Evolutionary conservation across 2,329 filamentous ascomycete genomes (phyloP), one percentile per base, ranked within the genome.

Genomic region (Talaromyces sp.): DNA sequence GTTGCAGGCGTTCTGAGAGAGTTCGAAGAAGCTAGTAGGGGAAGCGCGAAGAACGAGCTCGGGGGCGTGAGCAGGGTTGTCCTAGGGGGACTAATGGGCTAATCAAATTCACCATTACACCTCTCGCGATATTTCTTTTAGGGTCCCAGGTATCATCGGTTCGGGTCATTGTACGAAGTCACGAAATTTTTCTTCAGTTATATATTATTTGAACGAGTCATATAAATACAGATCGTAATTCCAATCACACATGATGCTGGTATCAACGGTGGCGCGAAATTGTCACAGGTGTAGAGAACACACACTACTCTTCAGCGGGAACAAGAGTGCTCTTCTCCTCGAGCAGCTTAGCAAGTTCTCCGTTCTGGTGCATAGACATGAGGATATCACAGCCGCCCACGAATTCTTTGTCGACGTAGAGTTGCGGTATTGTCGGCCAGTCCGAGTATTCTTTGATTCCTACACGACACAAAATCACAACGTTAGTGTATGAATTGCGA

Each of bases 361-460:
- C 95, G 72, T 91, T 96, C 79, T 97, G 91, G 80, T 98, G 93
- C 95, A 99, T 98, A 2, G 89, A 90, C 75, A 98, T 89, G 69
- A 99, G 77, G 66, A 99, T 99, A 77, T 99, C 95, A 75, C 93
- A 97, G n/a, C 95, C 95, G 60, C 95, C 95, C 54, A 99, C 83
- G 74, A 99, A 99, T 75, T 99, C 93, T 80, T 93, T 93, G 65
- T 96, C 87, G 57, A 99, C 83, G 78, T 98, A 99, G 19, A 99
- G 84, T 77, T 99, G 95, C 7, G 95, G 95, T 74, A 99, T 98
- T 22, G 95, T 99, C 15, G 95, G 95, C 95, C 95, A 99, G 74
- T 98, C 95, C 1, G 93, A 96, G 82, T 95, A 99, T 79, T 99
- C 93, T 80, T 99, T 99, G 81, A 99, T 96, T 58, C 95, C 93